Percentiles rank a stretch among this genome's conserved stretches.
These are phyloP conservation scores for Hypoxylon sp. DNA, from an alignment of 2,329 filamentous ascomycete species.

Conservation along the genomic window DNA sequence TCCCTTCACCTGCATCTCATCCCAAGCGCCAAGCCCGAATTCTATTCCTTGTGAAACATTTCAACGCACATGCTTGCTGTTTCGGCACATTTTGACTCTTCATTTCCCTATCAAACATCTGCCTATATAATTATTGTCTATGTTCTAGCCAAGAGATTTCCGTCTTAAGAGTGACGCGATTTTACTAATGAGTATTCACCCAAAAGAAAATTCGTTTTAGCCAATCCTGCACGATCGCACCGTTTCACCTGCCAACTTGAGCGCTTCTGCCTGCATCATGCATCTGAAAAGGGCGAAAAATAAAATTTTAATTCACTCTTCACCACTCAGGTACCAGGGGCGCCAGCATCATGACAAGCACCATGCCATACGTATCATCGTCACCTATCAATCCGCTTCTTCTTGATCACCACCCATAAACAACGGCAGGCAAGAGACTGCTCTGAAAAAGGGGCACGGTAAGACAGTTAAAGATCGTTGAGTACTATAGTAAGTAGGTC, in stretches of 20 bases:
- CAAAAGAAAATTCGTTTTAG: constrained; percentile 4
- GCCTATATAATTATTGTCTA: too few species aligned
- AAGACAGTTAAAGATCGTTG: neutral
- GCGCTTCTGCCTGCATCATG: constrained; percentile 41
- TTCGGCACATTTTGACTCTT: constrained; percentile 11
- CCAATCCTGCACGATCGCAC: constrained; percentile 32
- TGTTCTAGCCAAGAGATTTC: neutral
- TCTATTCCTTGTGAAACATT: constrained; percentile 21
- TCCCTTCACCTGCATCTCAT: constrained; percentile 13
- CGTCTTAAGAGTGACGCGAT: neutral
- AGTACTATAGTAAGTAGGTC: too few species aligned
- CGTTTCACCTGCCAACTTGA: constrained; percentile 33
- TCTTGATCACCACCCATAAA: constrained; percentile 7
- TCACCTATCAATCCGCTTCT: constrained; percentile 25
- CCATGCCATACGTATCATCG: constrained; percentile 20
- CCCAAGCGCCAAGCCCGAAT: neutral
- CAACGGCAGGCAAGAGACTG: neutral
- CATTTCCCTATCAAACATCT: constrained; percentile 8
- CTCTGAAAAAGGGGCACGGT: neutral
- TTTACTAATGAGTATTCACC: constrained; percentile 3
- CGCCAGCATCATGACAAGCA: constrained; percentile 14
- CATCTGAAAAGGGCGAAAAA: constrained; percentile 31
- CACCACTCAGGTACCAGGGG: constrained; percentile 18
- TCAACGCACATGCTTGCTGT: neutral
- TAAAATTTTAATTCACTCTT: neutral